Evolutionary conservation across 805 yeast genomes (phyloP).

Genomic region (Yarrowia sp.): DNA sequence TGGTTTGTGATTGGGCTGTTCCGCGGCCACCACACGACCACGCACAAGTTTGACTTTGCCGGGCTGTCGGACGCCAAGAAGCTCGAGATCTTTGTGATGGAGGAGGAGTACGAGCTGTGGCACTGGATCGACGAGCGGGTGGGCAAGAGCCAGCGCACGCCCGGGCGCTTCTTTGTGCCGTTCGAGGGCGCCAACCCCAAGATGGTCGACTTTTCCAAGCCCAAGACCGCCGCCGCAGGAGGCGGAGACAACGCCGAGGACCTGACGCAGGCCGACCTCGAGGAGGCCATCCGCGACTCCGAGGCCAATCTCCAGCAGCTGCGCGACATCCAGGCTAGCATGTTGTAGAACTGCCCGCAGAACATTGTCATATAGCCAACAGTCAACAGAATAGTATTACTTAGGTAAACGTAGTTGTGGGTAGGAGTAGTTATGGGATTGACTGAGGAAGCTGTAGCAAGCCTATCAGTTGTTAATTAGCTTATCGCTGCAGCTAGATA

Average conservation of each 20-base stretch:
- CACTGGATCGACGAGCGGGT: slow-evolving; percentile 67
- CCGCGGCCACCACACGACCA: slow-evolving; percentile 19
- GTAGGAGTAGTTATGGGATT: too few relatives aligned
- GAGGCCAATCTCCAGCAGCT: slow-evolving; percentile 34
- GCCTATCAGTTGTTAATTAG: too few relatives aligned
- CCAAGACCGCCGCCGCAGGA: slow-evolving; percentile 8
- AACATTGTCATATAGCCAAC: background rate
- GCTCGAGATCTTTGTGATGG: slow-evolving; percentile 48
- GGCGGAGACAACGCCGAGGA: slow-evolving; percentile 6
- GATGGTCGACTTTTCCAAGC: slow-evolving; percentile 29
- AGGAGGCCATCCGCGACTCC: slow-evolving; percentile 22
- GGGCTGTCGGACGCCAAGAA: slow-evolving; percentile 44
- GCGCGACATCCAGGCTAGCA: slow-evolving; percentile 20
- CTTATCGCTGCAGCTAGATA: too few relatives aligned
- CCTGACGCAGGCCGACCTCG: slow-evolving; percentile 11
- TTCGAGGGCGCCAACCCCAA: slow-evolving; percentile 39
- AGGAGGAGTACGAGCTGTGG: slow-evolving; percentile 71
- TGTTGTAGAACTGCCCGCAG: slow-evolving; percentile 2
- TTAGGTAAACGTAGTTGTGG: background rate
- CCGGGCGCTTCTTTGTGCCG: slow-evolving; percentile 27
- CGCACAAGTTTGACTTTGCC: slow-evolving; percentile 34
- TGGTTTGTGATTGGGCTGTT: slow-evolving; percentile 34
- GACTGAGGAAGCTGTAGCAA: too few relatives aligned
- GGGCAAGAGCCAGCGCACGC: slow-evolving; percentile 39
- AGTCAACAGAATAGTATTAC: background rate